These are phyloP conservation scores for Penicillium angulare DNA, from an alignment of 495 filamentous ascomycete species.

Conservation along the genomic window DNA sequence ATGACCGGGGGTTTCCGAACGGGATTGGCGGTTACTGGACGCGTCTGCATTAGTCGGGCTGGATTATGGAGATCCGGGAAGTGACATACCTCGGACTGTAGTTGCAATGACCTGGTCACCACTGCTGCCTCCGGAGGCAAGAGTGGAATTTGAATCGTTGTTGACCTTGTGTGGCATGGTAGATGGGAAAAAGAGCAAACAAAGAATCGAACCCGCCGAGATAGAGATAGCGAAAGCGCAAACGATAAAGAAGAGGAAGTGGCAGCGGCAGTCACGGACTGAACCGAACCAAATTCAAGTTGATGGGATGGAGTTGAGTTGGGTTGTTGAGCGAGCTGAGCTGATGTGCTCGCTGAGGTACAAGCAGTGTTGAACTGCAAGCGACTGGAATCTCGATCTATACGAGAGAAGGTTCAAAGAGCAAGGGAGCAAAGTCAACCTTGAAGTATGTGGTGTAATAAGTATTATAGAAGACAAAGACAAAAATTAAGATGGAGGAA, in stretches of 20 bases:
- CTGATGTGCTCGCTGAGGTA: constrained; percentile 6
- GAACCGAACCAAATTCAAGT: background rate
- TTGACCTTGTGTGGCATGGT: constrained; percentile 44
- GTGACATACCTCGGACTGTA: constrained; percentile 39
- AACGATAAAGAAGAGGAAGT: no score
- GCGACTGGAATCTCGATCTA: background rate
- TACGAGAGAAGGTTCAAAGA: constrained; percentile 14
- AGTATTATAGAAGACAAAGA: constrained; percentile 4
- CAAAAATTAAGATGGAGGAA: constrained; percentile 3
- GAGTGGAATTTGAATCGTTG: constrained; percentile 45
- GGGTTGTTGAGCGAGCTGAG: constrained; percentile 5
- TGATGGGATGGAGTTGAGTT: background rate
- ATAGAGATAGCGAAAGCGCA: no score
- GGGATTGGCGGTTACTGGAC: constrained; percentile 22
- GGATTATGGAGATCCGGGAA: constrained; percentile 17
- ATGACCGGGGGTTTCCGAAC: constrained; percentile 39
- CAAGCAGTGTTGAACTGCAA: constrained; percentile 30
- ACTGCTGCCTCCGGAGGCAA: constrained; percentile 43
- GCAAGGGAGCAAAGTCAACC: constrained; percentile 2
- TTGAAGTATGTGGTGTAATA: constrained; percentile 7
- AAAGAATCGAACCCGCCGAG: no score
- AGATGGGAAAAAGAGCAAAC: background rate
- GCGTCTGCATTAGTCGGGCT: constrained; percentile 23
- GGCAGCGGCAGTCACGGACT: no score
- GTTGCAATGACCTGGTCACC: constrained; percentile 35